A percentile compares a stretch with the other conserved stretches of the same genome.
Evolutionary conservation across 192 early-diverging fungal species (phyloP).

Genomic region (Chytriomyces sp.): DNA sequence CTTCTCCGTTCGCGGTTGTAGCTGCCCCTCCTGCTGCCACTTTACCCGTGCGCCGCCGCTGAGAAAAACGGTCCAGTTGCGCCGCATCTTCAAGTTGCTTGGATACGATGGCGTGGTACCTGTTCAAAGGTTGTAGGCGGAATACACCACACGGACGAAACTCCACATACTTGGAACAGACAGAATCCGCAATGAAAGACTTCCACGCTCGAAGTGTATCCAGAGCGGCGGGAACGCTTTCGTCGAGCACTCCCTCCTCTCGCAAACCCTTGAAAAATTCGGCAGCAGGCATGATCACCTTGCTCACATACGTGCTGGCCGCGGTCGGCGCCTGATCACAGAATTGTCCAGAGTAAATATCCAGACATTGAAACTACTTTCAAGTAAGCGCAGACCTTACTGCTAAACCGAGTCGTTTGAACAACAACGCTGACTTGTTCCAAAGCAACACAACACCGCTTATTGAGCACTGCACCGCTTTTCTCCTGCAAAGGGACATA

Average conservation of each 20-base stretch:
- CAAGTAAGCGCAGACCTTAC: slow-evolving; percentile 2
- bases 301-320: slow-evolving; percentile 22
- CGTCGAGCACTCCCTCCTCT: background rate
- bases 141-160: background rate
- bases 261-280: background rate
- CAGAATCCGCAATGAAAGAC: slow-evolving; percentile 6
- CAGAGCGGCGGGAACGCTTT: background rate
- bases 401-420: slow-evolving; percentile 26
- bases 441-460: slow-evolving; percentile 23
- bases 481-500: slow-evolving; percentile 2
- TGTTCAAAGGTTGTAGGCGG: background rate
- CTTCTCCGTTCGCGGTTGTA: background rate
- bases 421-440: slow-evolving; percentile 27
- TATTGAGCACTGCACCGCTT: background rate
- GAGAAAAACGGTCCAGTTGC: slow-evolving; percentile 19
- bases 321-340: background rate
- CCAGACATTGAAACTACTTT: background rate
- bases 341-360: background rate
- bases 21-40: background rate
- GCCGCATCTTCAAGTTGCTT: slow-evolving; percentile 28
- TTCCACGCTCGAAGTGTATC: background rate
- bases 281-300: slow-evolving; percentile 24
- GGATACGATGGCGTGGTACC: slow-evolving; percentile 10
- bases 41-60: background rate
- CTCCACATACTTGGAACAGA: background rate